These are phyloP conservation scores for Termitomyces sp. DNA, from an alignment of 768 basidiomycete genomes.

Conservation along the genomic window DNA sequence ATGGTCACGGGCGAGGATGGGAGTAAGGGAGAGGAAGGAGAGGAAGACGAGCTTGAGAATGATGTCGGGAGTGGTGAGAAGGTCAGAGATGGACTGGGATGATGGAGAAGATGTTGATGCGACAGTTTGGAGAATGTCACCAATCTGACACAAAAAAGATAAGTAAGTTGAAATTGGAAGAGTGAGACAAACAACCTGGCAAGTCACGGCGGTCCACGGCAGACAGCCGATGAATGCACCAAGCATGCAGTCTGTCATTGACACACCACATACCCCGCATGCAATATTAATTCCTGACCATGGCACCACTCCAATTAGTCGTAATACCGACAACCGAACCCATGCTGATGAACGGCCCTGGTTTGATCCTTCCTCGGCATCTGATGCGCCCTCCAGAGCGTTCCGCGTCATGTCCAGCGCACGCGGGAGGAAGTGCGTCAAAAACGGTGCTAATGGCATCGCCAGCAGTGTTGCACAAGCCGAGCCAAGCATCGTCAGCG, in stretches of 20 bases:
- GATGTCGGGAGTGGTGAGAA: conserved; percentile 81
- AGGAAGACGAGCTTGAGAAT: conserved; percentile 79
- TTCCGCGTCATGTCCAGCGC: conserved; percentile 80
- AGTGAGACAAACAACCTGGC: conserved; percentile 48
- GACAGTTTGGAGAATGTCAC: conserved; percentile 82
- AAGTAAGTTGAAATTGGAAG: conserved; percentile 5
- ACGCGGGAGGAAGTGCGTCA: conserved; percentile 76
- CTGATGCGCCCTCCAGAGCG: conserved; percentile 67
- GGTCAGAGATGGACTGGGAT: conserved; percentile 73
- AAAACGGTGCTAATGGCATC: conserved; percentile 77
- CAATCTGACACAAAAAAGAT: conserved; percentile 49
- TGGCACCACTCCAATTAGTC: conserved; percentile 89
- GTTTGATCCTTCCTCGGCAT: conserved; percentile 31
- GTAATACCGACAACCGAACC: conserved; percentile 83
- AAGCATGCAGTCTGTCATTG: conserved; percentile 65
- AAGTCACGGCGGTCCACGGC: conserved; percentile 91
- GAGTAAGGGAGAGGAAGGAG: conserved; percentile 80
- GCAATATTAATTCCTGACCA: conserved; percentile 98
- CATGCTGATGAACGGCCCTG: conserved; percentile 49
- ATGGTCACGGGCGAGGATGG: conserved; percentile 71
- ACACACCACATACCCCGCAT: conserved; percentile 86
- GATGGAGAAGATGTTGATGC: conserved; percentile 66
- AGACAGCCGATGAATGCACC: conserved; percentile 80
- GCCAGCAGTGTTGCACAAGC: conserved; percentile 75
- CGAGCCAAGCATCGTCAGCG: conserved; percentile 85